A percentile compares a stretch with the other conserved stretches of the same genome.
These are phyloP conservation scores for Phytopythium helicoides DNA, from an alignment of 352 stramenopile species.

Conservation along the genomic window DNA sequence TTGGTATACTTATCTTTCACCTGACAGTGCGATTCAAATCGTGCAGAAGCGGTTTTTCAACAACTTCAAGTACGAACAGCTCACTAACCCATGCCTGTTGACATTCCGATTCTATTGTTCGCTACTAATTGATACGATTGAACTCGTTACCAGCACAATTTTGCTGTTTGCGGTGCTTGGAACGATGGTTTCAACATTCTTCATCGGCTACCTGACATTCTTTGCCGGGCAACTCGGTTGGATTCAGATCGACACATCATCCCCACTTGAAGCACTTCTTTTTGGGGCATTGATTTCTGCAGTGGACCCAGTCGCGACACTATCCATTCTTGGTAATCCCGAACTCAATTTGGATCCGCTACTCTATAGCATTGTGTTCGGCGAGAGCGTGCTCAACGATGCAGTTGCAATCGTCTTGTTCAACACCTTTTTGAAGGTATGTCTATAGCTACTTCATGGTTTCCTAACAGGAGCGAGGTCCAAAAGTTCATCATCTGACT, in stretches of 20 bases:
- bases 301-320: slow-evolving; percentile 95
- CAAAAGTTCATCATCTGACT: too few species aligned
- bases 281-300: slow-evolving; percentile 96
- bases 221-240: slow-evolving; percentile 66
- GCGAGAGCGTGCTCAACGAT: slow-evolving; percentile 97
- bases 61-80: slow-evolving; percentile 93
- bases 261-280: slow-evolving; percentile 92
- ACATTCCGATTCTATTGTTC: not conserved
- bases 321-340: slow-evolving; percentile 94
- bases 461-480: too few species aligned
- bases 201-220: slow-evolving; percentile 94
- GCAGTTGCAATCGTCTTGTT: slow-evolving; percentile 97
- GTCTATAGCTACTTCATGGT: slow-evolving; percentile 9
- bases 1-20: not conserved
- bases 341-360: slow-evolving; percentile 90
- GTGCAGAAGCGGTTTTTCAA: slow-evolving; percentile 92
- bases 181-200: slow-evolving; percentile 95
- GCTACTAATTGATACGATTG: not conserved
- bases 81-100: too few species aligned
- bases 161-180: slow-evolving; percentile 93
- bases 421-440: slow-evolving; percentile 93
- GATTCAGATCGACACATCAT: slow-evolving; percentile 90
- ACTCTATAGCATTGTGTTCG: slow-evolving; percentile 94
- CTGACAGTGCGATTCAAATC: not conserved
- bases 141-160: slow-evolving; percentile 78